These are phyloP conservation scores for Aureoboletus auriporus DNA, from an alignment of 768 basidiomycete genomes.

Conservation along the genomic window DNA sequence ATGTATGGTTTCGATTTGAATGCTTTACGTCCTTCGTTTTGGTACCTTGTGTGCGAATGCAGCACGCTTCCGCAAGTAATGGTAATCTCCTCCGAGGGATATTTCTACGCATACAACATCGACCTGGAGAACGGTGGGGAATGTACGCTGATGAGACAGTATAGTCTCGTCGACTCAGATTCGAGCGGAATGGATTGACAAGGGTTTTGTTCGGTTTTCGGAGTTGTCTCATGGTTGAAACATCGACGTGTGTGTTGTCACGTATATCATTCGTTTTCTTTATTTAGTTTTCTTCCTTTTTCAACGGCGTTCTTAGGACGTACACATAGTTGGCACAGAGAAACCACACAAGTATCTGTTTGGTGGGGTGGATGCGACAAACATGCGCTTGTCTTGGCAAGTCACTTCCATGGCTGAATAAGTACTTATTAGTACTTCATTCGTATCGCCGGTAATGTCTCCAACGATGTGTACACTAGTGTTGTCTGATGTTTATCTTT, in stretches of 20 bases:
- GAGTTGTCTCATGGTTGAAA: too few relatives aligned
- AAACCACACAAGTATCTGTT: too few relatives aligned
- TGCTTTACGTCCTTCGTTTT: background rate
- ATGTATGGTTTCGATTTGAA: too few relatives aligned
- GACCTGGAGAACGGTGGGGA: constrained; percentile 96
- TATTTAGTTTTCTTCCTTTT: background rate
- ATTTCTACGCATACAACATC: constrained; percentile 94
- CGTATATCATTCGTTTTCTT: background rate
- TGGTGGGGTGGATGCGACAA: too few relatives aligned
- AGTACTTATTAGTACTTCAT: too few relatives aligned
- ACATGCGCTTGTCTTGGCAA: too few relatives aligned
- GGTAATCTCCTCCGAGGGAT: constrained; percentile 94
- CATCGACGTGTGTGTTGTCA: background rate
- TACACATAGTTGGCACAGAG: background rate
- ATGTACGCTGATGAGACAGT: constrained; percentile 92
- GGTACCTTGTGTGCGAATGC: background rate
- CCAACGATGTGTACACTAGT: too few relatives aligned
- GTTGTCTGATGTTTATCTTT: too few relatives aligned
- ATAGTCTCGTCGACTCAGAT: constrained; percentile 43
- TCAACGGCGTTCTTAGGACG: background rate
- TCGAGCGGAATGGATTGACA: constrained; percentile 28
- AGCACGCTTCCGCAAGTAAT: constrained; percentile 95
- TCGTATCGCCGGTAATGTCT: too few relatives aligned
- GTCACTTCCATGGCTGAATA: too few relatives aligned
- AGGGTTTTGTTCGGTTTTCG: background rate